Percentiles rank a stretch among this genome's conserved stretches.
phyloP scores from a whole-genome alignment of 331 rosid species.

The Pyrus hybrid region DNA sequence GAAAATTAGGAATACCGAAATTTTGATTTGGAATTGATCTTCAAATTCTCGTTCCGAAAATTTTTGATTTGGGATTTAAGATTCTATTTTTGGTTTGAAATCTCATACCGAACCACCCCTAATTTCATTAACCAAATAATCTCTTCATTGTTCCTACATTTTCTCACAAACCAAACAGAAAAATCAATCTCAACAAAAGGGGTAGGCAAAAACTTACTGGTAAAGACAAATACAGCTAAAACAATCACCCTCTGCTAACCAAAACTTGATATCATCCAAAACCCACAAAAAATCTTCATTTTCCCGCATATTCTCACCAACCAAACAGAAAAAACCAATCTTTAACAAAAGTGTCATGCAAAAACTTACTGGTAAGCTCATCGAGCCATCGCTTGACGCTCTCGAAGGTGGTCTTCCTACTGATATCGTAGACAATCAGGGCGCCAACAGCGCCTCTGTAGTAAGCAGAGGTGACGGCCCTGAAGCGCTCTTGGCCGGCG shows the following conservation, averaged over 20 bases:
- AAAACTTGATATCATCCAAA: background rate
- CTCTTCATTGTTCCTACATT: no score
- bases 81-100: no score
- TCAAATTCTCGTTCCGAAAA: no score
- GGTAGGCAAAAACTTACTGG: no score
- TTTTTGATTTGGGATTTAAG: no score
- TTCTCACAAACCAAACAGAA: no score
- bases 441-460: constrained; percentile 55
- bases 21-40: no score
- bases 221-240: background rate
- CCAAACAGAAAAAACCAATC: background rate
- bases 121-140: no score
- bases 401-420: constrained; percentile 33
- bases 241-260: background rate
- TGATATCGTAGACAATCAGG: constrained; percentile 46
- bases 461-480: constrained; percentile 62
- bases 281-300: background rate
- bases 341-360: background rate
- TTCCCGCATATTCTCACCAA: background rate
- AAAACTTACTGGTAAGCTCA: constrained; percentile 35
- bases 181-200: no score
- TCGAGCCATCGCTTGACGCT: constrained; percentile 56
- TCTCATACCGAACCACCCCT: no score
- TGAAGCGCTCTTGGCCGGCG: constrained; percentile 55
- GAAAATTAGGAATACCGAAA: no score